A percentile compares a stretch with the other conserved stretches of the same genome.
Evolutionary conservation across 495 filamentous ascomycete genomes (phyloP).

Genomic region (Penicillium maclennaniae): DNA sequence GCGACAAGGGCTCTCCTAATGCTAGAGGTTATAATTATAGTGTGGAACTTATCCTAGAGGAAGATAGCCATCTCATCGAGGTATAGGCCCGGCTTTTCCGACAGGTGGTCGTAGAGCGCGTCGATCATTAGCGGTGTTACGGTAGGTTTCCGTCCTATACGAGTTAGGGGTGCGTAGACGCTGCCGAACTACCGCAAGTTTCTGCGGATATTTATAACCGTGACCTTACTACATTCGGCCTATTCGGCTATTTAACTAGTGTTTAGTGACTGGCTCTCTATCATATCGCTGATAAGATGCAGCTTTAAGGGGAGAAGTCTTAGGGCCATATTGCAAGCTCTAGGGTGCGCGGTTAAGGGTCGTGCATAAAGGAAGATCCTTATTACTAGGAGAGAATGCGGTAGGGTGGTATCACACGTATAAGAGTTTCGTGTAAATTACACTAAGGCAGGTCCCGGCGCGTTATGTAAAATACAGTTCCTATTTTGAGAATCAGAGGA

Average conservation of each 20-base stretch:
- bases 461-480: too few species aligned
- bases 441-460: too few species aligned
- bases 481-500: too few species aligned
- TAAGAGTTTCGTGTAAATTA: too few species aligned
- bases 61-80: slow-evolving; percentile 18
- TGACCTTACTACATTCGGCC: slow-evolving; percentile 17
- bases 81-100: slow-evolving; percentile 17
- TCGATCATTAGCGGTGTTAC: slow-evolving; percentile 21
- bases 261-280: too few species aligned
- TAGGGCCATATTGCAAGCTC: too few species aligned
- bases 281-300: slow-evolving; percentile 46
- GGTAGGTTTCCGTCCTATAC: slow-evolving; percentile 7
- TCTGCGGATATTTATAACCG: slow-evolving; percentile 14
- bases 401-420: too few species aligned
- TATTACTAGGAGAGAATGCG: too few species aligned
- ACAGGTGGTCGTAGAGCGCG: slow-evolving; percentile 14
- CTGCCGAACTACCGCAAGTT: slow-evolving; percentile 11
- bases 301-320: too few species aligned
- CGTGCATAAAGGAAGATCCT: too few species aligned
- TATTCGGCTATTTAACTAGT: too few species aligned
- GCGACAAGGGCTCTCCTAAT: slow-evolving; percentile 5
- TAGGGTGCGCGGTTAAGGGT: too few species aligned
- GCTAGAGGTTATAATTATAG: slow-evolving; percentile 2
- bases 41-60: slow-evolving; percentile 13
- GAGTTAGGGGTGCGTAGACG: slow-evolving; percentile 21